Evolutionary conservation across 768 basidiomycete genomes (phyloP), one percentile per base, ranked within the genome.

Genomic region (Hydnum rufescens): DNA sequence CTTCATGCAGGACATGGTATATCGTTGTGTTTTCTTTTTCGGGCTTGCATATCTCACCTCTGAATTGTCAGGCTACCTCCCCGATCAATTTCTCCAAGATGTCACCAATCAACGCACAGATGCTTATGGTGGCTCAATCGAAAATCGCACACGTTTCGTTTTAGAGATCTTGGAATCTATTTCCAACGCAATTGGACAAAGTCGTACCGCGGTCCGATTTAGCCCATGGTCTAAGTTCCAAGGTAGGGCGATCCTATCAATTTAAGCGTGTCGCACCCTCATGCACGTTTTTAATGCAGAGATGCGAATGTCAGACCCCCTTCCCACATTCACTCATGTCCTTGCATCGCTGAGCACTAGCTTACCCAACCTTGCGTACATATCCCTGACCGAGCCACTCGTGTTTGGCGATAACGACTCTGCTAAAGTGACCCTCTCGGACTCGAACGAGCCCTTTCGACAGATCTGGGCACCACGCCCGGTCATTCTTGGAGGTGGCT

Each of bases 41-140:
- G 22, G 36, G 1, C 13, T 13, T 22, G 13, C 13, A 22, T 39
- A 8, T 39, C 22, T 39, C 22, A 13, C 22, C 36, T 22, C 22
- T 22, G 13, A 13, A 1, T 39, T 39, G 13, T 13, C 36, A 25
- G 47, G 53, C 0, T 53, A 52, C 50, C 54, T 63, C 5, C 34
- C 63, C 54, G 75, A 82, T 58, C 77, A 82, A 60, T 81, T 82
- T 67, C 54, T 77, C 5, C 75, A 79, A 58, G 66, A 71, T 26
- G 60, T 67, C n/a, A 66, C 66, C 32, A 82, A 82, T 62, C 58
- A 68, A 3, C 70, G 79, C 16, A 74, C 71, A 4, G 80, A 83
- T 60, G 64, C 70, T 43, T 86, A 79, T 61, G 82, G 82, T 0
- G 82, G 83, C 2, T 39, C 36, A 22, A 64, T 82, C 28, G 74